A percentile compares a stretch with the other conserved stretches of the same genome.
phyloP scores from a whole-genome alignment of 768 basidiomycete genomes.

The Phlebiopsis flavidoalba region DNA sequence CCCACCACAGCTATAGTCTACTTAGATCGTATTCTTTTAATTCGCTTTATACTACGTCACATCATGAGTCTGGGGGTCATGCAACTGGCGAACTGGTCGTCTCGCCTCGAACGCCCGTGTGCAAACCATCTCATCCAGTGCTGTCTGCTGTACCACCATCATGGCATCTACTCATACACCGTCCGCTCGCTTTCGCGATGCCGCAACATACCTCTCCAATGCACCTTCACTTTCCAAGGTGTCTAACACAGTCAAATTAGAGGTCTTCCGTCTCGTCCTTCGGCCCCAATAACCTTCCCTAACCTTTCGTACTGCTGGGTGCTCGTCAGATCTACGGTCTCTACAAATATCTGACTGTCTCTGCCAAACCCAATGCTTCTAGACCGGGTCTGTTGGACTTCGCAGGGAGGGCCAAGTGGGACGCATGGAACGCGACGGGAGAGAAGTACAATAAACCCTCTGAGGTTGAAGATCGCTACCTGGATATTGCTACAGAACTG shows the following conservation, averaged over 20 bases:
- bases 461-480: constrained; percentile 60
- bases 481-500: constrained; percentile 59
- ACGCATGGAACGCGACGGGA: constrained; percentile 62
- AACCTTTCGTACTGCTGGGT: constrained; percentile 1
- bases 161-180: constrained; percentile 23
- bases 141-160: constrained; percentile 3
- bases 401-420: constrained; percentile 82
- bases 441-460: constrained; percentile 39
- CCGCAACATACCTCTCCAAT: constrained; percentile 59
- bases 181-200: constrained; percentile 46
- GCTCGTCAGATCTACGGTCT: constrained; percentile 69
- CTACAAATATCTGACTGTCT: constrained; percentile 70
- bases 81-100: neutral
- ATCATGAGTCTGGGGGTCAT: neutral
- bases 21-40: neutral
- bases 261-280: constrained; percentile 43
- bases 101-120: neutral
- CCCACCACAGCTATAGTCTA: neutral
- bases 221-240: constrained; percentile 48
- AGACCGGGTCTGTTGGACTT: constrained; percentile 78
- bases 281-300: constrained; percentile 11
- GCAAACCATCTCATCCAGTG: neutral
- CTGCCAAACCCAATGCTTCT: constrained; percentile 45
- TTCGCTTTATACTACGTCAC: neutral
- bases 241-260: constrained; percentile 63